phyloP scores from a whole-genome alignment of 352 stramenopile genomes.

The Pythium diclinum region DNA sequence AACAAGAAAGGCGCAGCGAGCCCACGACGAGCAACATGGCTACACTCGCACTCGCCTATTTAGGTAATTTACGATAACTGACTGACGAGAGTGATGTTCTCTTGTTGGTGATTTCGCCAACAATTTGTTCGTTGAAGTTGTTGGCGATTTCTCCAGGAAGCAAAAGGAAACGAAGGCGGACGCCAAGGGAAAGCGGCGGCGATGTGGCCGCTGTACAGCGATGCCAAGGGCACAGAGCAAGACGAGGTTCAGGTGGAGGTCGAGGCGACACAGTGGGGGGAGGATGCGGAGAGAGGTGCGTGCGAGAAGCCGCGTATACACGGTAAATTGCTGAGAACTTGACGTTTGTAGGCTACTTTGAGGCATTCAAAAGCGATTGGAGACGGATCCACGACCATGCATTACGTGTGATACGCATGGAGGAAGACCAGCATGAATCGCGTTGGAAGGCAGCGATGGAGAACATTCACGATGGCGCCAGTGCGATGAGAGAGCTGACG shows the following conservation, averaged over 20 bases:
- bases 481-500: background rate
- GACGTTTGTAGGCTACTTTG: background rate
- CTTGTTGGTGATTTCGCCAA: slow-evolving; percentile 5
- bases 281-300: slow-evolving; percentile 4
- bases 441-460: background rate
- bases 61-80: slow-evolving; percentile 10
- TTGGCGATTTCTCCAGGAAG: background rate
- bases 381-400: background rate
- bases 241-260: background rate
- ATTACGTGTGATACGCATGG: background rate
- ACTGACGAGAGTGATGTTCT: slow-evolving; percentile 19
- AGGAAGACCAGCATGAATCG: background rate
- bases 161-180: slow-evolving; percentile 5
- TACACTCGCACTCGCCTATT: slow-evolving; percentile 18
- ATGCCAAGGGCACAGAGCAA: background rate
- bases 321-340: background rate
- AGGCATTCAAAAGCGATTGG: background rate
- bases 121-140: slow-evolving; percentile 17
- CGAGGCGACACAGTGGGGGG: background rate
- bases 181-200: background rate
- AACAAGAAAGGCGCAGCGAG: slow-evolving; percentile 9
- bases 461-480: background rate
- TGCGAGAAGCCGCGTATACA: background rate
- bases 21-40: slow-evolving; percentile 13
- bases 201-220: slow-evolving; percentile 25